Evolutionary conservation across 2,329 filamentous ascomycete species (phyloP).

Genomic region (Emmonsia crescens): DNA sequence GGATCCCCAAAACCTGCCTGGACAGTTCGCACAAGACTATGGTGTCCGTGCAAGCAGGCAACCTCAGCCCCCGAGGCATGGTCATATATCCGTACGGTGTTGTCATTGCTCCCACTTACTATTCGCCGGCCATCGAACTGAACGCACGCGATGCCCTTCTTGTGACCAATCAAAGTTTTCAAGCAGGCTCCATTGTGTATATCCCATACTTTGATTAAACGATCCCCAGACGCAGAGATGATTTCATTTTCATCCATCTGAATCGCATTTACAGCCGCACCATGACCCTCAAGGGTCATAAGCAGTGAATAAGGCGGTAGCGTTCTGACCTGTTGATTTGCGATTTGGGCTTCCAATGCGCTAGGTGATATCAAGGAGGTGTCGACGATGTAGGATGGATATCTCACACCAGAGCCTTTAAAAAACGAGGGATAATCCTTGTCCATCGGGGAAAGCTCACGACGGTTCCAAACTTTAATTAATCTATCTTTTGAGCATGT

Average conservation of each 20-base stretch:
- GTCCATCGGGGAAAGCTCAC: constrained; percentile 44
- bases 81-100: constrained; percentile 92
- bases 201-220: constrained; percentile 90
- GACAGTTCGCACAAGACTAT: constrained; percentile 78
- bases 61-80: constrained; percentile 76
- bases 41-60: constrained; percentile 72
- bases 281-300: constrained; percentile 70
- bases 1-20: constrained; percentile 90
- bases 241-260: constrained; percentile 78
- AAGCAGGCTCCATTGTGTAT: constrained; percentile 66
- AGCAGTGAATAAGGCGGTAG: constrained; percentile 64
- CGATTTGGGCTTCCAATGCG: constrained; percentile 32
- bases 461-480: constrained; percentile 91
- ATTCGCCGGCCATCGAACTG: constrained; percentile 91
- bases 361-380: constrained; percentile 33
- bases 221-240: constrained; percentile 89
- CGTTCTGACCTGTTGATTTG: constrained; percentile 29
- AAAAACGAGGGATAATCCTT: constrained; percentile 36
- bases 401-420: constrained; percentile 33
- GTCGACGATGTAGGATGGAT: constrained; percentile 46
- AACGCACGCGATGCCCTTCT: constrained; percentile 93
- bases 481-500: constrained; percentile 96
- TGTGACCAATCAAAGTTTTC: constrained; percentile 73
- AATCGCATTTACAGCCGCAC: constrained; percentile 89
- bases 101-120: constrained; percentile 91